These are phyloP conservation scores for Medicago lupulina DNA, from an alignment of 306 rosid species.

Conservation along the genomic window DNA sequence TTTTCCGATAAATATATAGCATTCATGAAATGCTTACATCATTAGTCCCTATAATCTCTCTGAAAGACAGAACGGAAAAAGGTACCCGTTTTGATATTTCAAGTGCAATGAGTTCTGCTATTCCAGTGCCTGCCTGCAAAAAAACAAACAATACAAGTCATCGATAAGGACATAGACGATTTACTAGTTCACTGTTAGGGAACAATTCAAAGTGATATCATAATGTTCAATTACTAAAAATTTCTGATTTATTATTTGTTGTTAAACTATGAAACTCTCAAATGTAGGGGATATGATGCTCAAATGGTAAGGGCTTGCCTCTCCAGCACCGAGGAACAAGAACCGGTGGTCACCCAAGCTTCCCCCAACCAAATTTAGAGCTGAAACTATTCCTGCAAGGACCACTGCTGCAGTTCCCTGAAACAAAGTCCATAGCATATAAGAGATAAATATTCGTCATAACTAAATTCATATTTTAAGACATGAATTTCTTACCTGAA, in stretches of 20 bases:
- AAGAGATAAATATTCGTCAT: not conserved
- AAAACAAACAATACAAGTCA: slow-evolving; percentile 49
- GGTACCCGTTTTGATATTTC: slow-evolving; percentile 87
- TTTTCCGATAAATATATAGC: slow-evolving; percentile 26
- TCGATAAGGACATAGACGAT: slow-evolving; percentile 32
- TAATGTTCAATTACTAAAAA: too few species aligned
- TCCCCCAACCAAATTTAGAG: slow-evolving; percentile 77
- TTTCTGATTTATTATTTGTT: not conserved
- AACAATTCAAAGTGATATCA: slow-evolving; percentile 22
- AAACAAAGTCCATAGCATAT: slow-evolving; percentile 36
- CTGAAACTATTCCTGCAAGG: slow-evolving; percentile 86
- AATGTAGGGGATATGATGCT: slow-evolving; percentile 11
- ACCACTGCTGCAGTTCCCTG: slow-evolving; percentile 99
- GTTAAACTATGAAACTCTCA: slow-evolving; percentile 20
- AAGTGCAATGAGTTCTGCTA: slow-evolving; percentile 96
- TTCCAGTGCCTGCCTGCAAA: slow-evolving; percentile 98
- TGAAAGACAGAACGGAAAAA: not conserved
- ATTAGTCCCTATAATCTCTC: slow-evolving; percentile 4
- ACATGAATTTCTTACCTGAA: slow-evolving; percentile 64
- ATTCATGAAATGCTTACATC: slow-evolving; percentile 28
- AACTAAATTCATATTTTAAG: slow-evolving; percentile 12
- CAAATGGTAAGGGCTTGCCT: slow-evolving; percentile 54
- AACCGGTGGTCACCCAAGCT: slow-evolving; percentile 76
- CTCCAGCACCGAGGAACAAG: slow-evolving; percentile 98
- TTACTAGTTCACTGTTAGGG: not conserved